A percentile compares a stretch with the other conserved stretches of the same genome.
phyloP scores from a whole-genome alignment of 805 yeast species.

The Maudiozyma serrabonitensis region DNA sequence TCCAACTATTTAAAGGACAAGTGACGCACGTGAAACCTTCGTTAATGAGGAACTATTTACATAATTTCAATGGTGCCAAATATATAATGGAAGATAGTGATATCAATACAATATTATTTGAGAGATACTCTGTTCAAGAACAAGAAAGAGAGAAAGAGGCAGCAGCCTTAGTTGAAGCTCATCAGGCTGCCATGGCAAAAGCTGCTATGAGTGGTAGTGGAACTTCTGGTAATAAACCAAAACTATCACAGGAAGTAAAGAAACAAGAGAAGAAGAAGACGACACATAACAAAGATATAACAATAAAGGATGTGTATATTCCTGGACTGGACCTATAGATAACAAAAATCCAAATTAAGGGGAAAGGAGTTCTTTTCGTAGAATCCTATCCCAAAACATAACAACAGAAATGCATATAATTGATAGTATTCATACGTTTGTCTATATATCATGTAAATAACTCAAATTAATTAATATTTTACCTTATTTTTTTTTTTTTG shows the following conservation, averaged over 20 bases:
- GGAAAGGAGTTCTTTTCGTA: background rate
- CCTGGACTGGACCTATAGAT: slow-evolving; percentile 21
- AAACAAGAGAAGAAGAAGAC: slow-evolving; percentile 3
- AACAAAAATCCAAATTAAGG: background rate
- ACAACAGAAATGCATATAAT: background rate
- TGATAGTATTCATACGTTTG: background rate
- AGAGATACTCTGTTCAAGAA: slow-evolving; percentile 1
- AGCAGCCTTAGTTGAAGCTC: background rate
- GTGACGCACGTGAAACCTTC: slow-evolving; percentile 68
- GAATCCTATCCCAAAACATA: too few species aligned
- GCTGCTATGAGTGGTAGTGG: background rate
- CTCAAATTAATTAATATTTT: background rate
- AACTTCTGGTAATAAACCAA: background rate
- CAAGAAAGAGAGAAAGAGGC: slow-evolving; percentile 5
- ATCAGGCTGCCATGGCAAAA: too few species aligned
- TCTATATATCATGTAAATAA: background rate
- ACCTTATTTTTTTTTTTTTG: too few species aligned
- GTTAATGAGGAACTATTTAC: slow-evolving; percentile 70
- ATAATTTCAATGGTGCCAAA: slow-evolving; percentile 62
- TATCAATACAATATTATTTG: slow-evolving; percentile 14
- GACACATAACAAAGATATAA: slow-evolving; percentile 13
- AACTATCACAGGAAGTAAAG: background rate
- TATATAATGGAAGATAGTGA: slow-evolving; percentile 38
- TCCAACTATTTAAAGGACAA: slow-evolving; percentile 59
- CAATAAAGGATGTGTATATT: slow-evolving; percentile 20